A percentile compares a stretch with the other conserved stretches of the same genome.
Conservation (phyloP, 139 green algal genomes). For the Dunaliella sp. region DNA sequence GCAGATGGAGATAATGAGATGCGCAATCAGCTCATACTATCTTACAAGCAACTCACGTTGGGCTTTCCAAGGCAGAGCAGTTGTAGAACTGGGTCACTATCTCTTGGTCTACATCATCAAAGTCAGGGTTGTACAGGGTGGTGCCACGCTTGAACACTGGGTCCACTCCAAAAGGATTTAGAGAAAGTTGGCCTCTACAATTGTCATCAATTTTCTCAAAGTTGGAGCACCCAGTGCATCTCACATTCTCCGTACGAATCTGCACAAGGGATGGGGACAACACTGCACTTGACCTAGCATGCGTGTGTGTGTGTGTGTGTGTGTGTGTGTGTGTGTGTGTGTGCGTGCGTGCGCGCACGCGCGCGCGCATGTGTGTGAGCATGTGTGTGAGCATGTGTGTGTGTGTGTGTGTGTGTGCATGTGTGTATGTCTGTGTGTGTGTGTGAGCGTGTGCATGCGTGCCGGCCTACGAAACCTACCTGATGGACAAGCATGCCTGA, state of each 20-base stretch:
- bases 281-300: too few species aligned
- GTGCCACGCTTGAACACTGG: conserved; percentile 76
- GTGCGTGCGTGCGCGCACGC: too few species aligned
- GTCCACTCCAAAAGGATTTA: conserved; percentile 61
- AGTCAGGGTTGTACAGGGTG: conserved; percentile 62
- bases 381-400: too few species aligned
- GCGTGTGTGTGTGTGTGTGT: too few species aligned
- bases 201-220: background rate
- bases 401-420: too few species aligned
- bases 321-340: too few species aligned
- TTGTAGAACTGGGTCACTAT: conserved; percentile 60
- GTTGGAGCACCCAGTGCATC: background rate
- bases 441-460: too few species aligned
- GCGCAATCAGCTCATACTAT: too few species aligned
- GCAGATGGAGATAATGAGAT: too few species aligned
- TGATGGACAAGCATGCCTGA: conserved; percentile 71
- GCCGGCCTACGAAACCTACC: too few species aligned
- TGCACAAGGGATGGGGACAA: background rate
- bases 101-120: conserved; percentile 45
- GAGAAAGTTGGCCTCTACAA: background rate
- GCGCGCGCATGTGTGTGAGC: too few species aligned
- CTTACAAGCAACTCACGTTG: conserved; percentile 41
- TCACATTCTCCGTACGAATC: background rate
- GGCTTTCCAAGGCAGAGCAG: conserved; percentile 42
- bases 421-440: too few species aligned